Evolutionary conservation across 768 basidiomycete species (phyloP).

Genomic region (Tremella fuciformis): DNA sequence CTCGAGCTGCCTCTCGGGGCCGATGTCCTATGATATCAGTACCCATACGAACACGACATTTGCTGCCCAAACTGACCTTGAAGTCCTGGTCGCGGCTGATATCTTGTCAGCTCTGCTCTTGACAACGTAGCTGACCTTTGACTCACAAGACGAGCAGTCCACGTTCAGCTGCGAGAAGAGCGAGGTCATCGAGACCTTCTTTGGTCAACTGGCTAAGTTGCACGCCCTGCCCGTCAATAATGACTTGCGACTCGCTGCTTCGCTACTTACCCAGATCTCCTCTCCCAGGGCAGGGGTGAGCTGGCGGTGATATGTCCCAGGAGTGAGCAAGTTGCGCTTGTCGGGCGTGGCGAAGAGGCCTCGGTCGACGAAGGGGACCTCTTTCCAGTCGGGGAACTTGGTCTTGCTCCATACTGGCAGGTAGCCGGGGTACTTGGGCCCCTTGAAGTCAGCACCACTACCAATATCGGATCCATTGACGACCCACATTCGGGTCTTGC

Average conservation of each 20-base stretch:
- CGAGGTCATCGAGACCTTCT: slow-evolving; percentile 60
- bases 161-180: slow-evolving; percentile 58
- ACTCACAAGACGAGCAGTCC: slow-evolving; percentile 61
- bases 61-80: slow-evolving; percentile 50
- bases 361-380: slow-evolving; percentile 14
- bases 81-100: slow-evolving; percentile 60
- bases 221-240: slow-evolving; percentile 50
- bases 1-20: slow-evolving; percentile 59
- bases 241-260: not conserved
- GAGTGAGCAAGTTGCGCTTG: slow-evolving; percentile 10
- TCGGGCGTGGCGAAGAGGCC: slow-evolving; percentile 12
- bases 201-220: slow-evolving; percentile 59
- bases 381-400: slow-evolving; percentile 28
- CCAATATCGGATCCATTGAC: not conserved
- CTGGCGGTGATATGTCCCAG: not conserved
- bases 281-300: slow-evolving; percentile 15
- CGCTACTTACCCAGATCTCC: slow-evolving; percentile 14
- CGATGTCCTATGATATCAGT: slow-evolving; percentile 46
- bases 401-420: slow-evolving; percentile 19
- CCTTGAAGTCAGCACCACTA: not conserved
- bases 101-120: not conserved
- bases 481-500: not conserved
- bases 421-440: slow-evolving; percentile 19
- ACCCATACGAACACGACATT: not conserved
- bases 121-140: slow-evolving; percentile 60